These are phyloP conservation scores for Chaetomiaceae sp. DNA, from an alignment of 2,329 filamentous ascomycete genomes.

Conservation along the genomic window DNA sequence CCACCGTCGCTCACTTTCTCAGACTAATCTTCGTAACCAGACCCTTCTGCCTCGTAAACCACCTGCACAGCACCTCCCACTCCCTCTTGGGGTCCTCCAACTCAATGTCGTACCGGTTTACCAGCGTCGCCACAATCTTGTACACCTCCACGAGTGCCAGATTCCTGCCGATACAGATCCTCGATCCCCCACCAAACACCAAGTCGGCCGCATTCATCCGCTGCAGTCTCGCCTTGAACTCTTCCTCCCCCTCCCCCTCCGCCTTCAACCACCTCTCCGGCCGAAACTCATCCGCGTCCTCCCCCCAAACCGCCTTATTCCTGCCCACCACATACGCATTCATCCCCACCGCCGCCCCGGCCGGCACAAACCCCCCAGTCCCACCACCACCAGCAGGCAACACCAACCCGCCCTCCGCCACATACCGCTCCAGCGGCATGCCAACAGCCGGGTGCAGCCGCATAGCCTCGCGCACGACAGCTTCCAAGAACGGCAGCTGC, in stretches of 20 bases:
- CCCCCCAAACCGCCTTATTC: conserved; percentile 38
- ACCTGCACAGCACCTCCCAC: conserved; percentile 14
- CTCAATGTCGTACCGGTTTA: conserved; percentile 33
- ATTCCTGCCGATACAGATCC: conserved; percentile 33
- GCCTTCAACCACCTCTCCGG: conserved; percentile 43
- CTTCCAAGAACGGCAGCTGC: conserved; percentile 35
- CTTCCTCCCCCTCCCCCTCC: conserved; percentile 15
- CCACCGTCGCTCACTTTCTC: conserved; percentile 1
- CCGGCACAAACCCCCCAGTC: conserved; percentile 18
- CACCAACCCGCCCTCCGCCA: conserved; percentile 21
- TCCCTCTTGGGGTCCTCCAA: conserved; percentile 15
- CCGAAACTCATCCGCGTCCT: conserved; percentile 39
- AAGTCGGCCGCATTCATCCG: conserved; percentile 32
- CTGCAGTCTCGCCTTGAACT: conserved; percentile 27
- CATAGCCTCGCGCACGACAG: conserved; percentile 35
- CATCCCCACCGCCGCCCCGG: conserved; percentile 29
- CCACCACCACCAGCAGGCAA: conserved; percentile 20
- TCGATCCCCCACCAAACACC: conserved; percentile 19
- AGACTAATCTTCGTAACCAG: background rate
- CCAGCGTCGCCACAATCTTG: conserved; percentile 40
- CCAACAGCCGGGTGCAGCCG: conserved; percentile 37
- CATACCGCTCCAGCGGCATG: conserved; percentile 25
- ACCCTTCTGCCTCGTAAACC: conserved; percentile 14
- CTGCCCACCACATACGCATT: conserved; percentile 34
- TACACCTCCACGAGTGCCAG: conserved; percentile 33